These are phyloP conservation scores for Malassezia japonica DNA, from an alignment of 1,284 basidiomycete species.

Conservation along the genomic window DNA sequence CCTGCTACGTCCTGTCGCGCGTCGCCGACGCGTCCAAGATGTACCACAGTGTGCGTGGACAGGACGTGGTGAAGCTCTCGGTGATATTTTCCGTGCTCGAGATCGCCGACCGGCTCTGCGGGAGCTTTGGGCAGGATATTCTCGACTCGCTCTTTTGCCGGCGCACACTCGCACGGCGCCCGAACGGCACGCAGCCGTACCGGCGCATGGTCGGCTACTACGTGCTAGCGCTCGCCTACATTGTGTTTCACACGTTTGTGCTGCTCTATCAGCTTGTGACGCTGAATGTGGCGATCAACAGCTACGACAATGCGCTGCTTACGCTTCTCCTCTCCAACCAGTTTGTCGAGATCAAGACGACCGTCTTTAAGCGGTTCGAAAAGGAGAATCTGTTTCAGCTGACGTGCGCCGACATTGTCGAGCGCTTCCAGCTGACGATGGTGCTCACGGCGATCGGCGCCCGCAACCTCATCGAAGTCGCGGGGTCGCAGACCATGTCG, in stretches of 20 bases:
- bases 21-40: constrained; percentile 95
- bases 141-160: constrained; percentile 91
- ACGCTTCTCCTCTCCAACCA: constrained; percentile 94
- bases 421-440: constrained; percentile 82
- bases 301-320: constrained; percentile 89
- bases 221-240: constrained; percentile 69
- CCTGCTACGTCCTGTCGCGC: constrained; percentile 66
- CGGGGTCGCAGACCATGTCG: constrained; percentile 52
- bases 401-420: constrained; percentile 78
- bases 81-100: constrained; percentile 82
- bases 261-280: constrained; percentile 94
- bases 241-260: constrained; percentile 70
- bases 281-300: constrained; percentile 95
- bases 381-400: constrained; percentile 99
- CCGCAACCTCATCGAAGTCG: constrained; percentile 88
- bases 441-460: constrained; percentile 88
- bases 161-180: constrained; percentile 64
- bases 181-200: constrained; percentile 50
- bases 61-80: constrained; percentile 75
- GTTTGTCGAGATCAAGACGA: constrained; percentile 98
- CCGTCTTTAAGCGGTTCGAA: constrained; percentile 98
- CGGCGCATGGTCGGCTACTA: constrained; percentile 78
- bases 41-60: constrained; percentile 96
- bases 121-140: constrained; percentile 94
- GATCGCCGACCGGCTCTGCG: constrained; percentile 90